Evolutionary conservation across 495 filamentous ascomycete genomes (phyloP).

Genomic region (Daldinia concentrica): DNA sequence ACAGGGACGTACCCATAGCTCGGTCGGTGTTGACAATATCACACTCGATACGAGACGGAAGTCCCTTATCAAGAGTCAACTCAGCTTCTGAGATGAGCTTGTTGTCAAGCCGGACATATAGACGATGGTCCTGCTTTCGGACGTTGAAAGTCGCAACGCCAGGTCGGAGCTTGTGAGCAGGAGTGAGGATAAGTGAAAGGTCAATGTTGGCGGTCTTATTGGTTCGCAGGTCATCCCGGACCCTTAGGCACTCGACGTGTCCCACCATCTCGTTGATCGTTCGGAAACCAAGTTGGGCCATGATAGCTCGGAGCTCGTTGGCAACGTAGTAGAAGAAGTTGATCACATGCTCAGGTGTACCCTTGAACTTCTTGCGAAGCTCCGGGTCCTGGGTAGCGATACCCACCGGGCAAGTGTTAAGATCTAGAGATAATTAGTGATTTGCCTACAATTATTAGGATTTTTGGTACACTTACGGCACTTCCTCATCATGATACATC

Average conservation of each 20-base stretch:
- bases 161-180: slow-evolving; percentile 93
- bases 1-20: slow-evolving; percentile 91
- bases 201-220: slow-evolving; percentile 95
- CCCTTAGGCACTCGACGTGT: slow-evolving; percentile 84
- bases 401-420: slow-evolving; percentile 95
- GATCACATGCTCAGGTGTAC: slow-evolving; percentile 96
- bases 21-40: slow-evolving; percentile 99
- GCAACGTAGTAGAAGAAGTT: slow-evolving; percentile 99
- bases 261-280: slow-evolving; percentile 99
- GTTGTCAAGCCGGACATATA: slow-evolving; percentile 96
- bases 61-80: slow-evolving; percentile 93
- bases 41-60: slow-evolving; percentile 94
- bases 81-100: slow-evolving; percentile 98
- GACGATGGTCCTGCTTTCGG: slow-evolving; percentile 94
- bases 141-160: slow-evolving; percentile 99
- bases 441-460: slow-evolving; percentile 1
- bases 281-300: slow-evolving; percentile 95
- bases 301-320: slow-evolving; percentile 97
- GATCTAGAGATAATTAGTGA: slow-evolving; percentile 44
- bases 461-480: slow-evolving; percentile 48
- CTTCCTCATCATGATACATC: slow-evolving; percentile 96
- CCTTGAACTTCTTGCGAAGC: slow-evolving; percentile 92
- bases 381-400: slow-evolving; percentile 97
- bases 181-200: slow-evolving; percentile 93
- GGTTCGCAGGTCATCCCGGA: slow-evolving; percentile 87